A percentile compares a stretch with the other conserved stretches of the same genome.
These are phyloP conservation scores for Beta lomatogona DNA, from an alignment of 179 eudicot species.

Conservation along the genomic window DNA sequence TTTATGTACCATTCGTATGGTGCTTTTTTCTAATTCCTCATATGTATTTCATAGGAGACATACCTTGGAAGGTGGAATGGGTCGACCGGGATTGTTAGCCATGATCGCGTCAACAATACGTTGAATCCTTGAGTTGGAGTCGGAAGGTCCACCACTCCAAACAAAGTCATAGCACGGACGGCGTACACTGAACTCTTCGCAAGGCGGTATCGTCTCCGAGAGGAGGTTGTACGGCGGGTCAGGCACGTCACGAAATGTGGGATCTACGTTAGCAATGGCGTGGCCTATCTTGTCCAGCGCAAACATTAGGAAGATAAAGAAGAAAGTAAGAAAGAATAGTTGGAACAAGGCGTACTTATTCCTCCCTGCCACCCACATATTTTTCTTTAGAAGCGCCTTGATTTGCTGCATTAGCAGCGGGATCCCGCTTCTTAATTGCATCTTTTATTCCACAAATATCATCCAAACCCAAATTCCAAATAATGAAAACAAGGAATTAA, in stretches of 20 bases:
- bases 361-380: slow-evolving; percentile 57
- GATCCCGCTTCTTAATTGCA: slow-evolving; percentile 3
- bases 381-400: slow-evolving; percentile 52
- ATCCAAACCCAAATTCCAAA: neutral
- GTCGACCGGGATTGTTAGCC: slow-evolving; percentile 67
- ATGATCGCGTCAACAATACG: slow-evolving; percentile 45
- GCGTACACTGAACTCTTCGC: slow-evolving; percentile 55
- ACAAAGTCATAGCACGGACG: slow-evolving; percentile 70
- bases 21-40: no score
- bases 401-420: slow-evolving; percentile 43
- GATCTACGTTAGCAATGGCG: slow-evolving; percentile 29
- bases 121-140: slow-evolving; percentile 34
- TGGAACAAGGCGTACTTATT: slow-evolving; percentile 50
- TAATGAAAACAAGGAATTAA: neutral
- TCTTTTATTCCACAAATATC: no score
- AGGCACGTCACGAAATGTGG: slow-evolving; percentile 28
- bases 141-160: slow-evolving; percentile 53
- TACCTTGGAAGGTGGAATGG: slow-evolving; percentile 58
- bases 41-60: neutral
- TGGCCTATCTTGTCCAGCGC: slow-evolving; percentile 44
- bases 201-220: slow-evolving; percentile 53
- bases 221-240: slow-evolving; percentile 40
- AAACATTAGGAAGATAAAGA: slow-evolving; percentile 58
- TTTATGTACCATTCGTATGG: neutral
- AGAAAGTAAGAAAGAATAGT: slow-evolving; percentile 55